These are phyloP conservation scores for Nephromyces sp. DNA, from an alignment of 169 alveolate species.

Conservation along the genomic window DNA sequence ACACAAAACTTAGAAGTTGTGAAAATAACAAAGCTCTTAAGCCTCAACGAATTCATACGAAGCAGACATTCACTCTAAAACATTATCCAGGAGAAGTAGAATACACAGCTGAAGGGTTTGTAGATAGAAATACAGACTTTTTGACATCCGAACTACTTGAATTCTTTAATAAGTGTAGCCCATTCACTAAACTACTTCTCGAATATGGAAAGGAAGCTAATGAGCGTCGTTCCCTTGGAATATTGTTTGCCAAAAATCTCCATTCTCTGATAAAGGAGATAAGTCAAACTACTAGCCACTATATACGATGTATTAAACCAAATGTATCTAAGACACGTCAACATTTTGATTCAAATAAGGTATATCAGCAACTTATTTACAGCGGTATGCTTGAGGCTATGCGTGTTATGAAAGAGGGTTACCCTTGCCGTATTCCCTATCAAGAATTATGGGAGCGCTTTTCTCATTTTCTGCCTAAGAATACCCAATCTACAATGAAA, in stretches of 20 bases:
- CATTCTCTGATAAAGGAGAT: background rate
- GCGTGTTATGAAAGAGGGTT: constrained; percentile 12
- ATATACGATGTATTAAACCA: background rate
- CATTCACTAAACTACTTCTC: too few species aligned
- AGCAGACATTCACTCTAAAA: background rate
- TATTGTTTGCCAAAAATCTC: background rate
- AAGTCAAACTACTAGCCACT: background rate
- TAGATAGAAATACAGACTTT: background rate
- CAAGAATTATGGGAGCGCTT: constrained; percentile 1
- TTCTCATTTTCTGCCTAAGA: background rate
- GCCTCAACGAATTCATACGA: background rate
- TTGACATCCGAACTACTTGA: too few species aligned
- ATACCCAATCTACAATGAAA: background rate
- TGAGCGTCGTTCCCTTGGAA: background rate
- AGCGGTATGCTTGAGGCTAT: constrained; percentile 8
- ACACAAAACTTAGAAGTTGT: too few species aligned
- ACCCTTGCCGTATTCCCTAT: constrained; percentile 14
- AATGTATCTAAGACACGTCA: background rate
- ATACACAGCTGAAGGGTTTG: background rate
- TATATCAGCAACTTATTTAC: background rate
- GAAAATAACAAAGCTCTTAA: background rate
- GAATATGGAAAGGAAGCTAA: background rate
- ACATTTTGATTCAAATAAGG: background rate
- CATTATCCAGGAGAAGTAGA: constrained; percentile 3
- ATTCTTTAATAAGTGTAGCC: too few species aligned